Conservation (phyloP, 2,329 filamentous ascomycete genomes). For the Madurella mycetomatis region DNA sequence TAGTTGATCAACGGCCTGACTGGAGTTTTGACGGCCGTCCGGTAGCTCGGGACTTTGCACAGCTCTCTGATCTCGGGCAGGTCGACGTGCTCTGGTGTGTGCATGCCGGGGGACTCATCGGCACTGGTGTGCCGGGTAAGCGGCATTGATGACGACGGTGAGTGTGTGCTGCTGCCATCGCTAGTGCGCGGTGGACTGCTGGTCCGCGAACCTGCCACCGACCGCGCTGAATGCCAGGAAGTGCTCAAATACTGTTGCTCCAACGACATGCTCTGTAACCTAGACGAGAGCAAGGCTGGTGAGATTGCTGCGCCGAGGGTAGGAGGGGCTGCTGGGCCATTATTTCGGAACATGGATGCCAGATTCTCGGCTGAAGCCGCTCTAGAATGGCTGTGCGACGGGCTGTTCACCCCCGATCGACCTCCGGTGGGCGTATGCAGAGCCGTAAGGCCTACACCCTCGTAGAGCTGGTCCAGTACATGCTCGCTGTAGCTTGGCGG, state of each 20-base stretch:
- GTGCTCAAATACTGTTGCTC: conserved; percentile 43
- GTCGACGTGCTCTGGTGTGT: conserved; percentile 55
- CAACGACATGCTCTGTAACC: conserved; percentile 64
- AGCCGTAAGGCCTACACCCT: conserved; percentile 76
- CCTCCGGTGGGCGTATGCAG: conserved; percentile 67
- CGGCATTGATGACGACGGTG: conserved; percentile 39
- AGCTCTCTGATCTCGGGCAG: conserved; percentile 59
- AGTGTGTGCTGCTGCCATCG: conserved; percentile 33
- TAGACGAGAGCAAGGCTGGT: conserved; percentile 57
- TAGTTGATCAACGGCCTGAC: conserved; percentile 45
- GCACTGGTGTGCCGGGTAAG: conserved; percentile 53
- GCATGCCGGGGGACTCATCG: conserved; percentile 47
- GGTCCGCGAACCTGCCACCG: conserved; percentile 38
- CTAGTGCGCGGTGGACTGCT: conserved; percentile 36
- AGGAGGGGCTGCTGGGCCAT: neutral
- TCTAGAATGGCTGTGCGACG: conserved; percentile 67
- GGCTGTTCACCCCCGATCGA: conserved; percentile 73
- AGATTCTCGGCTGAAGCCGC: conserved; percentile 80
- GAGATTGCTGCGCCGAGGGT: conserved; percentile 38
- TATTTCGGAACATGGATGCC: conserved; percentile 49
- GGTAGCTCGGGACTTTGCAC: conserved; percentile 72
- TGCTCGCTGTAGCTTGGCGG: conserved; percentile 94
- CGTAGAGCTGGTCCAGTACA: conserved; percentile 83
- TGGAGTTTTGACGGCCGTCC: conserved; percentile 65
- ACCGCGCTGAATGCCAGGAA: conserved; percentile 43